A percentile compares a stretch with the other conserved stretches of the same genome.
Evolutionary conservation across 805 yeast genomes (phyloP).

Genomic region (Ogataea philodendri): DNA sequence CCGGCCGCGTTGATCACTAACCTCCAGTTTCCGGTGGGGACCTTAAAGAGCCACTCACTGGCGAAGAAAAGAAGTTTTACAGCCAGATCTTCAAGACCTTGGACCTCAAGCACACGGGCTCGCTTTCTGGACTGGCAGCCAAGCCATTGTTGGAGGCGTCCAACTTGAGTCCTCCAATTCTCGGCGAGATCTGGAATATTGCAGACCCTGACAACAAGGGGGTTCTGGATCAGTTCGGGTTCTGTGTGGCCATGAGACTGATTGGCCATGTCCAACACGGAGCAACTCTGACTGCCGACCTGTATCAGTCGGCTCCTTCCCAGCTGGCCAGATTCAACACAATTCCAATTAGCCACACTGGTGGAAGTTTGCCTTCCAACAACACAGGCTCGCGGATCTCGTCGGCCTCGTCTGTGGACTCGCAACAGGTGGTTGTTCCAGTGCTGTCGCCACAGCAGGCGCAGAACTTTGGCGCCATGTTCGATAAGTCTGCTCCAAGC

Average conservation of each 20-base stretch:
- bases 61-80: conserved; percentile 74
- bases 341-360: conserved; percentile 35
- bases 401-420: conserved; percentile 32
- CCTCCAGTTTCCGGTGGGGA: conserved; percentile 17
- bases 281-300: conserved; percentile 47
- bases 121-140: conserved; percentile 85
- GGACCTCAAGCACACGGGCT: conserved; percentile 76
- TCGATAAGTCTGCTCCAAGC: conserved; percentile 60
- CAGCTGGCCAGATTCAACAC: conserved; percentile 55
- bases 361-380: conserved; percentile 28
- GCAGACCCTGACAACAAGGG: conserved; percentile 93
- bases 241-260: conserved; percentile 81
- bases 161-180: conserved; percentile 69
- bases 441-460: conserved; percentile 57
- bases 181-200: conserved; percentile 92
- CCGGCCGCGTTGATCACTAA: neutral
- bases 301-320: conserved; percentile 57
- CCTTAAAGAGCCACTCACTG: conserved; percentile 44
- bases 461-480: conserved; percentile 65
- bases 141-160: conserved; percentile 81
- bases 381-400: conserved; percentile 34
- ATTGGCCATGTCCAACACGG: conserved; percentile 87
- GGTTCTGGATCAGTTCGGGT: conserved; percentile 73
- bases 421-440: conserved; percentile 41
- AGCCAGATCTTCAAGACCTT: conserved; percentile 74